phyloP scores from a whole-genome alignment of 768 basidiomycete genomes.

The Suillus lakei region DNA sequence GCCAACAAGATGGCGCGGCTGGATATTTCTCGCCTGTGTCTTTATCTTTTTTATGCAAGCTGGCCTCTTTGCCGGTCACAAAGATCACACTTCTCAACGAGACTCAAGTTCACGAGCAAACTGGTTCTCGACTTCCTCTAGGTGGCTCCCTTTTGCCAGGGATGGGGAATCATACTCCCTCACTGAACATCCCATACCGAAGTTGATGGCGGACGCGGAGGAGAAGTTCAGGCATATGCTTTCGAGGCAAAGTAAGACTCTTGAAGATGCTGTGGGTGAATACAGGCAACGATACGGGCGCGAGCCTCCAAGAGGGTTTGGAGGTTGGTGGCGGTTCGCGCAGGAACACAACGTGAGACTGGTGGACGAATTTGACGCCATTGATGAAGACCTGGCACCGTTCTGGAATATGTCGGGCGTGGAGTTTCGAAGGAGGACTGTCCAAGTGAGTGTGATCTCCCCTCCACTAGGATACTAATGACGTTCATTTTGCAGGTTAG shows the following conservation, averaged over 20 bases:
- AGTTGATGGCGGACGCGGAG: slow-evolving; percentile 85
- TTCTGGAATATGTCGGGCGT: slow-evolving; percentile 79
- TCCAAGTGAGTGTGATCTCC: slow-evolving; percentile 48
- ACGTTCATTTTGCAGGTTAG: slow-evolving; percentile 57
- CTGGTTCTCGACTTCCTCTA: slow-evolving; percentile 25
- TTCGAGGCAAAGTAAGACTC: slow-evolving; percentile 75
- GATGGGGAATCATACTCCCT: slow-evolving; percentile 16
- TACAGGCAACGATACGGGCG: slow-evolving; percentile 80
- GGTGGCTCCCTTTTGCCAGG: slow-evolving; percentile 25
- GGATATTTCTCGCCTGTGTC: slow-evolving; percentile 46
- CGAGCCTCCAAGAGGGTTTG: slow-evolving; percentile 89
- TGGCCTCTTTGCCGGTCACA: slow-evolving; percentile 50
- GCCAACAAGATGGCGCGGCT: slow-evolving; percentile 29
- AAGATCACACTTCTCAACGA: slow-evolving; percentile 16
- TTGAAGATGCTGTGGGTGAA: slow-evolving; percentile 78
- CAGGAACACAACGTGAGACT: slow-evolving; percentile 73
- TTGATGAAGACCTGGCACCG: slow-evolving; percentile 81
- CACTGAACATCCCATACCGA: slow-evolving; percentile 79
- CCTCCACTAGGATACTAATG: background rate
- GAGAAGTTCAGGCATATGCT: slow-evolving; percentile 68
- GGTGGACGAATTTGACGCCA: slow-evolving; percentile 87
- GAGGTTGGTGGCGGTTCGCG: slow-evolving; percentile 87
- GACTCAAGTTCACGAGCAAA: slow-evolving; percentile 1
- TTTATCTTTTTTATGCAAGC: slow-evolving; percentile 55
- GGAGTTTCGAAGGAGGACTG: slow-evolving; percentile 69